Percentiles rank a stretch among this genome's conserved stretches.
Conservation (phyloP, 2,329 filamentous ascomycete genomes). For the Talaromyces sp. region DNA sequence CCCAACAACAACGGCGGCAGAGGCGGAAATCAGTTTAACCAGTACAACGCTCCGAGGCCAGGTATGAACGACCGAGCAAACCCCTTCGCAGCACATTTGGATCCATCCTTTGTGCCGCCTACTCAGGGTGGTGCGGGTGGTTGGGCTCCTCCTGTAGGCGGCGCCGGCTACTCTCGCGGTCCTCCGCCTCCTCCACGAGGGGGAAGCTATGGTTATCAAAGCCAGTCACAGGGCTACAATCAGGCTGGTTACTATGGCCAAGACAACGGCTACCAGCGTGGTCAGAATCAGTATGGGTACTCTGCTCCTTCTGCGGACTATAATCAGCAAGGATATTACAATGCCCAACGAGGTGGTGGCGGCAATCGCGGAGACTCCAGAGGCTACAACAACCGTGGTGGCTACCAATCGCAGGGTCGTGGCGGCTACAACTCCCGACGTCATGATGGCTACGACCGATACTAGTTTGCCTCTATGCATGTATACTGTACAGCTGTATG, state of each 20-base stretch:
- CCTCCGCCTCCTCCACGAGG: constrained; percentile 40
- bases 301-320: constrained; percentile 24
- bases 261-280: constrained; percentile 28
- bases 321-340: constrained; percentile 25
- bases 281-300: constrained; percentile 22
- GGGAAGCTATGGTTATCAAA: constrained; percentile 28
- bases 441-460: constrained; percentile 39
- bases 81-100: constrained; percentile 47
- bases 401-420: constrained; percentile 23
- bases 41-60: constrained; percentile 6
- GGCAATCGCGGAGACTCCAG: constrained; percentile 20
- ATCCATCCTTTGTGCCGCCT: constrained; percentile 41
- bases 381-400: constrained; percentile 20
- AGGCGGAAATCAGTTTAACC: constrained; percentile 55
- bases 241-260: constrained; percentile 27
- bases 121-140: constrained; percentile 31
- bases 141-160: constrained; percentile 31
- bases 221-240: constrained; percentile 19
- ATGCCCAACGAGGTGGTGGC: constrained; percentile 24
- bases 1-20: constrained; percentile 37
- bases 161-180: constrained; percentile 33
- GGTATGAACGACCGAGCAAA: constrained; percentile 37
- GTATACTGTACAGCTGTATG: background rate
- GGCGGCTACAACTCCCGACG: constrained; percentile 27
- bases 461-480: constrained; percentile 23